Evolutionary conservation across 163 green algal species (phyloP), one percentile per base, ranked within the genome.

Genomic region (Prototheca cutis): DNA sequence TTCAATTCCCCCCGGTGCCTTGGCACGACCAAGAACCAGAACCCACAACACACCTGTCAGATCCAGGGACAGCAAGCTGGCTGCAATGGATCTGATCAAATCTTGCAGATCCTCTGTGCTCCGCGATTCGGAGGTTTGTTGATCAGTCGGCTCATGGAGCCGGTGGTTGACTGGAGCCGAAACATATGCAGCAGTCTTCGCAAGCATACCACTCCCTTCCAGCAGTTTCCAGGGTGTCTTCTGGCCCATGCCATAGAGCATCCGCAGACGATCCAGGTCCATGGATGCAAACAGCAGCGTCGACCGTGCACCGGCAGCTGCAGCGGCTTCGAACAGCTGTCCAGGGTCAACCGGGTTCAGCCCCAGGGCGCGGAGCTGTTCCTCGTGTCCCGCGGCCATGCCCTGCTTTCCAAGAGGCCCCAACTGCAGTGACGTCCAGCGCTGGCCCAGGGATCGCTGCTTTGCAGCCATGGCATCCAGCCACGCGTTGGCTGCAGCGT

Each of bases 301-400:
- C n/a, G 7, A 6, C 34, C 23, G 34, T 23, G 13, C 6, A 10
- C n/a, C 55, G 18, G 5, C 15, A 24, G n/a, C n/a, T 8, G 17
- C 33, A 21, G 36, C n/a, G 21, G 55, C 49, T 19, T 56, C 49
- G 5, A 6, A 18, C 34, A 51, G 19, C 32, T 47, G 31, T 17
- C 19, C 15, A 6, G 55, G 17, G 15, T 18, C 34, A 17, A 61
- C 18, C 19, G 33, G 33, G 15, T 21, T 5, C 23, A 61, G 32
- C 19, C 55, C 55, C 34, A 61, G 21, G n/a, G 32, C 32, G 17
- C 18, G n/a, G 19, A 61, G 55, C 18, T 29, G 17, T 17, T 32
- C 33, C 19, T 33, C 55, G 55, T 61, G 55, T 4, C 6, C 17
- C 8, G 55, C 55, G 4, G 55, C 55, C 55, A 61, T 61, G 55